A percentile compares a stretch with the other conserved stretches of the same genome.
Evolutionary conservation across 2,329 filamentous ascomycete genomes (phyloP).

Genomic region (Epichloe sylvatica): DNA sequence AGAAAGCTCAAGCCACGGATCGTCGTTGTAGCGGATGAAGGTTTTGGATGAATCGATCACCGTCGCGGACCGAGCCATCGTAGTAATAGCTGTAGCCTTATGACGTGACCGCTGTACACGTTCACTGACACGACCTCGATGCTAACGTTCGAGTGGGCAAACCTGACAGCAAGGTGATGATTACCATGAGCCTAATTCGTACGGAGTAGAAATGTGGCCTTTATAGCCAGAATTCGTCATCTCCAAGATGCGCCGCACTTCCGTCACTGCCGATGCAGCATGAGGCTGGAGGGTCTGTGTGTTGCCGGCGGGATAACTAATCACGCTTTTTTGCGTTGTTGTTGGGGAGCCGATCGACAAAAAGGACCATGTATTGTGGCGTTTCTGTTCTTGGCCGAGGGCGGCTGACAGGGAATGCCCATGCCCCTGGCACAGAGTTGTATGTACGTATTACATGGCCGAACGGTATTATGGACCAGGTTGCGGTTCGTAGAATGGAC

Average conservation of each 20-base stretch:
- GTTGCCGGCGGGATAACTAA: neutral
- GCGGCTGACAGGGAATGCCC: constrained; percentile 2
- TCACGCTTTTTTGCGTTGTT: neutral
- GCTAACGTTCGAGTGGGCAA: neutral
- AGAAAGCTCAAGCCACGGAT: neutral
- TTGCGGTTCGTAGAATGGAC: neutral
- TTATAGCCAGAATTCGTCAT: neutral
- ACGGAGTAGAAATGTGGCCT: neutral
- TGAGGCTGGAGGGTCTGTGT: neutral
- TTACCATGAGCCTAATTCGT: too few species aligned
- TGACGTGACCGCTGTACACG: neutral
- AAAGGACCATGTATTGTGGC: neutral
- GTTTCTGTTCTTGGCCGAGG: neutral
- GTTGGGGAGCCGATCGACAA: neutral
- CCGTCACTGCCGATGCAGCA: neutral
- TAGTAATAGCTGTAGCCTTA: neutral
- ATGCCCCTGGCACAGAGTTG: neutral
- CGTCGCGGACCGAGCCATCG: neutral
- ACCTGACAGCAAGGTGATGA: neutral
- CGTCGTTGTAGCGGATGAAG: neutral
- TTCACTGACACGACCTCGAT: neutral
- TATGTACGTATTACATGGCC: neutral
- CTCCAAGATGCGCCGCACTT: neutral
- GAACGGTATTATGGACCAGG: neutral
- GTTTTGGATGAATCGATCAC: neutral